phyloP scores from a whole-genome alignment of 2,329 filamentous ascomycete genomes.

The Beauveria pseudobassiana region DNA sequence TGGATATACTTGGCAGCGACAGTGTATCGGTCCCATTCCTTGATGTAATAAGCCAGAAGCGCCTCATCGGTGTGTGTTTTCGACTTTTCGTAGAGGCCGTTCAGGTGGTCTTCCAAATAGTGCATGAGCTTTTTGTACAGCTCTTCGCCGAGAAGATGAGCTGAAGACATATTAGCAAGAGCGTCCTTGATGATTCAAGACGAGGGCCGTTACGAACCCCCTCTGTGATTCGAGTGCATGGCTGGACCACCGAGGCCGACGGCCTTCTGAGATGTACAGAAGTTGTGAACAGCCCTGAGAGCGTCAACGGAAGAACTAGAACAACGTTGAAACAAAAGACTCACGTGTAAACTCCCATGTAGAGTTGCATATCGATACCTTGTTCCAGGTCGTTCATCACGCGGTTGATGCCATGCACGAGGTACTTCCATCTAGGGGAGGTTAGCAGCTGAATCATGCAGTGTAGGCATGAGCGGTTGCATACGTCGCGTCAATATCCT shows the following conservation, averaged over 20 bases:
- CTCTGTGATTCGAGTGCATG: conserved; percentile 38
- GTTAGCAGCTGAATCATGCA: conserved; percentile 18
- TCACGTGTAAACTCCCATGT: conserved; percentile 95
- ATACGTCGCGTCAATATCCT: conserved; percentile 50
- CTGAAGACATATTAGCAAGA: conserved; percentile 34
- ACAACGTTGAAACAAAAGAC: conserved; percentile 10
- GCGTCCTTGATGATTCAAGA: not conserved
- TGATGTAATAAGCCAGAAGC: conserved; percentile 85
- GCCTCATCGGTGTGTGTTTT: conserved; percentile 82
- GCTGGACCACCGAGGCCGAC: conserved; percentile 49
- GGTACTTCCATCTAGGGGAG: conserved; percentile 69
- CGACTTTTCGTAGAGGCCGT: conserved; percentile 62
- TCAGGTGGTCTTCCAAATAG: conserved; percentile 74
- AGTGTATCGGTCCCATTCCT: conserved; percentile 94
- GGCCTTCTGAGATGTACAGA: conserved; percentile 96
- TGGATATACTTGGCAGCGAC: conserved; percentile 96
- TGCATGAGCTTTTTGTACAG: conserved; percentile 85
- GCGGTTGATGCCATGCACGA: conserved; percentile 79
- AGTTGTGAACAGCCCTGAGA: conserved; percentile 84
- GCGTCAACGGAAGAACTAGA: conserved; percentile 26
- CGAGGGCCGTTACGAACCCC: conserved; percentile 44
- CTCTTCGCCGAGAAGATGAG: conserved; percentile 91
- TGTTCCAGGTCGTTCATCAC: conserved; percentile 91
- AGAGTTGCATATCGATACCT: conserved; percentile 91
- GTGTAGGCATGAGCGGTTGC: conserved; percentile 9